A percentile compares a stretch with the other conserved stretches of the same genome.
These are phyloP conservation scores for Claviceps digitariae DNA, from an alignment of 2,329 filamentous ascomycete genomes.

Conservation along the genomic window DNA sequence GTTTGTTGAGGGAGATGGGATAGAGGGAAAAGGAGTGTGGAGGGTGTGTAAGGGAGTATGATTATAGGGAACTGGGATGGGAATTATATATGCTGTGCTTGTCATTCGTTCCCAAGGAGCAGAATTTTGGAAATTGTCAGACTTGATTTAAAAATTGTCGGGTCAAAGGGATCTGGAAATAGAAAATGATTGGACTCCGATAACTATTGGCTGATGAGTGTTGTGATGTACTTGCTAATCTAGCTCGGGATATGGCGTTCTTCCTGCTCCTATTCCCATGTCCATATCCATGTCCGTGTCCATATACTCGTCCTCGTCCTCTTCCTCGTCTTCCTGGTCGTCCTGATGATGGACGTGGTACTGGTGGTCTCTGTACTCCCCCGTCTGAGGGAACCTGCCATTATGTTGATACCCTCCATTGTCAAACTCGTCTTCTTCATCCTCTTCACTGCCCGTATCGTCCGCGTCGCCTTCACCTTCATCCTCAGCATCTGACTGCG, in stretches of 20 bases:
- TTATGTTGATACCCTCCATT: conserved; percentile 13
- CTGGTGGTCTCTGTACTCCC: background rate
- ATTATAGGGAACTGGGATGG: too few relatives aligned
- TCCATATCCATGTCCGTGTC: background rate
- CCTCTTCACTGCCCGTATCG: conserved; percentile 10
- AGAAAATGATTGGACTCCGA: too few relatives aligned
- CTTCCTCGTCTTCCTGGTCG: conserved; percentile 5
- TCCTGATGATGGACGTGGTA: conserved; percentile 4
- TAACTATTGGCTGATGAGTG: too few relatives aligned
- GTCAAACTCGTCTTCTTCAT: conserved; percentile 16
- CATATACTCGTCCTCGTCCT: conserved; percentile 4
- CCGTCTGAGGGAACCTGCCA: conserved; percentile 8
- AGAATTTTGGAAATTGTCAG: too few relatives aligned
- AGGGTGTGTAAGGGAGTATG: too few relatives aligned
- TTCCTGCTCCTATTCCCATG: conserved; percentile 1
- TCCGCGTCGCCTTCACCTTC: conserved; percentile 13
- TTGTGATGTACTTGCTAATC: conserved; percentile 6
- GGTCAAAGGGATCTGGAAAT: too few relatives aligned
- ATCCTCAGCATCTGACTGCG: conserved; percentile 4
- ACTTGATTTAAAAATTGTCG: too few relatives aligned
- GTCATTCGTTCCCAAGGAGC: too few relatives aligned
- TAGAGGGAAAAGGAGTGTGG: too few relatives aligned
- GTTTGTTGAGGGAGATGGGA: too few relatives aligned
- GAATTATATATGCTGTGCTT: too few relatives aligned
- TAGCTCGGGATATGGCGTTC: conserved; percentile 8